Evolutionary conservation across 495 filamentous ascomycete species (phyloP).

Genomic region (Neurospora discreta): DNA sequence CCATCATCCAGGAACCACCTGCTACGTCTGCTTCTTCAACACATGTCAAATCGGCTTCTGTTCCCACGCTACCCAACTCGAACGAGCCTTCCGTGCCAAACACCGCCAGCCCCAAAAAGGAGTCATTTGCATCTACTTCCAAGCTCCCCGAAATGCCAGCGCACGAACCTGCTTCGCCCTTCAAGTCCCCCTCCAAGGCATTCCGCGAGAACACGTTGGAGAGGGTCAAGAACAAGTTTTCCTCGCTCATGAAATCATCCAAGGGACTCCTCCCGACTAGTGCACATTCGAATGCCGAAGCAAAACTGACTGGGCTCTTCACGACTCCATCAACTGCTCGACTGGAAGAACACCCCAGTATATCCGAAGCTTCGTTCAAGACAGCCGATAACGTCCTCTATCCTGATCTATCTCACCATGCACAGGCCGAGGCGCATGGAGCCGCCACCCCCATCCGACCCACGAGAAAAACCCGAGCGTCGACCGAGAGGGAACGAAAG

Average conservation of each 20-base stretch:
- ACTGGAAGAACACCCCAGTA: slow-evolving; percentile 20
- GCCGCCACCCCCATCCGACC: slow-evolving; percentile 28
- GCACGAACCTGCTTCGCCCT: slow-evolving; percentile 50
- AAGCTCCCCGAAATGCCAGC: slow-evolving; percentile 30
- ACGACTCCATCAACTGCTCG: slow-evolving; percentile 29
- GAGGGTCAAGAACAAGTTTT: slow-evolving; percentile 77
- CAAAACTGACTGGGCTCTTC: slow-evolving; percentile 43
- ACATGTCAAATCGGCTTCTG: slow-evolving; percentile 45
- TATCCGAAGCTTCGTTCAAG: slow-evolving; percentile 30
- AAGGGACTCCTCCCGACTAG: slow-evolving; percentile 74
- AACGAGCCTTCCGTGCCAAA: slow-evolving; percentile 24
- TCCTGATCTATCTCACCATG: slow-evolving; percentile 32
- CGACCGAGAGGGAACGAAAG: slow-evolving; percentile 55
- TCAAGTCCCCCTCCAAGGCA: slow-evolving; percentile 56
- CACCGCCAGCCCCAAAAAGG: slow-evolving; percentile 42
- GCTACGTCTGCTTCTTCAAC: slow-evolving; percentile 20
- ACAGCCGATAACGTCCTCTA: slow-evolving; percentile 28
- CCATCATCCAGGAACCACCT: slow-evolving; percentile 24
- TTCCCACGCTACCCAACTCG: slow-evolving; percentile 39
- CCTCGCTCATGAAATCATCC: slow-evolving; percentile 76
- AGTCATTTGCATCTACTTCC: slow-evolving; percentile 52
- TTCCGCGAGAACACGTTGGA: slow-evolving; percentile 69
- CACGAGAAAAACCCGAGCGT: slow-evolving; percentile 54
- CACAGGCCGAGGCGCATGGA: slow-evolving; percentile 11
- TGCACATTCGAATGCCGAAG: slow-evolving; percentile 65